Conservation (phyloP, 306 rosid species). For the Cercis canadensis region DNA sequence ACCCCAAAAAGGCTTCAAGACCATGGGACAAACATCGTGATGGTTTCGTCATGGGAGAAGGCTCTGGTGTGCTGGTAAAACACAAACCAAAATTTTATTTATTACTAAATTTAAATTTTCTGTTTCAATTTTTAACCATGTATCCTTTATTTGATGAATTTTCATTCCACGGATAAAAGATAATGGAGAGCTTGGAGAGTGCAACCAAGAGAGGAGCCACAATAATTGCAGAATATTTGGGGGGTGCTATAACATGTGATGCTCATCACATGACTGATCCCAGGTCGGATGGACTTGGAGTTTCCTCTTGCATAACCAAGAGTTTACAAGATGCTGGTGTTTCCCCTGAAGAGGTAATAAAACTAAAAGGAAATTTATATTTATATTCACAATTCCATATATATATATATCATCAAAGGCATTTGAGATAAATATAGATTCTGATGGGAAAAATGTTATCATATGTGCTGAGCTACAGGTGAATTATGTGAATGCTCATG, state of each 20-base stretch:
- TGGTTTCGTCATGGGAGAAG: slow-evolving; percentile 82
- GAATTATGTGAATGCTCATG: slow-evolving; percentile 85
- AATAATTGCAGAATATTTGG: slow-evolving; percentile 70
- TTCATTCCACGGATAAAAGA: slow-evolving; percentile 26
- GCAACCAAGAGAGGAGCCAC: slow-evolving; percentile 69
- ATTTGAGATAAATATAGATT: no score
- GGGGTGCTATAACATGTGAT: slow-evolving; percentile 74
- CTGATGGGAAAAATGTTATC: no score
- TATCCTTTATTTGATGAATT: neutral
- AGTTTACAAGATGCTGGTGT: slow-evolving; percentile 72
- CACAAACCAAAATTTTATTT: neutral
- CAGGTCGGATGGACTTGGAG: slow-evolving; percentile 74
- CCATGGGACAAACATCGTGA: slow-evolving; percentile 85
- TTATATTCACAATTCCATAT: no score
- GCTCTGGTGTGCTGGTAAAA: slow-evolving; percentile 72
- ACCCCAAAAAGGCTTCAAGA: slow-evolving; percentile 71
- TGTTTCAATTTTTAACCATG: neutral
- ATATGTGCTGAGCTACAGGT: slow-evolving; percentile 52
- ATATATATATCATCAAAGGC: no score
- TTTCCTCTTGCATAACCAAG: slow-evolving; percentile 66
- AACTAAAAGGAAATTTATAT: neutral
- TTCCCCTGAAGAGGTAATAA: slow-evolving; percentile 71
- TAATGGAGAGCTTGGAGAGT: slow-evolving; percentile 80
- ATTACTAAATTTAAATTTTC: neutral
- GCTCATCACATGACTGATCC: slow-evolving; percentile 87